Base-by-base conservation (phyloP, 805 yeast genomes). In the Yamadazyma philogaea region DNA sequence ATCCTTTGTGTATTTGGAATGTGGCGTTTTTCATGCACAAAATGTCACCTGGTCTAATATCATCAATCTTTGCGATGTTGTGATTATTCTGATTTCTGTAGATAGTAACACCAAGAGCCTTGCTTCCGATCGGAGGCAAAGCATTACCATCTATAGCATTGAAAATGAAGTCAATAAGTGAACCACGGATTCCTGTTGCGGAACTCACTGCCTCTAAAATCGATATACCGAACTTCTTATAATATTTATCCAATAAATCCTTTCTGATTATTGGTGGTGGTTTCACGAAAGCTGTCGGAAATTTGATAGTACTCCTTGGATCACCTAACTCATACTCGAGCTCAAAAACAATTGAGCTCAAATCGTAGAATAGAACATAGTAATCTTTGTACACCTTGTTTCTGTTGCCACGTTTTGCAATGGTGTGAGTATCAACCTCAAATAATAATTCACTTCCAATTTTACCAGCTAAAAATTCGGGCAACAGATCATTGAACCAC, bases 41-140 rank as follows among this genome's bases (percentile, higher is more conserved):
- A 7, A 91, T 72, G 60, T 93, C 98, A 46, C 99, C 99, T 0
- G 95, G 82, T 37, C 77, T 72, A 42, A 89, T 76, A 31, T 80
- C 84, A 42, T 79, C 88, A 22, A 64, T 54, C 50, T 76, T 80
- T 12, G 72, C 63, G 6, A 79, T 75, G 42, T 56, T 60, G 36
- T 48, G 47, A 40, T 63, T 59, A 50, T 63, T 66, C 40, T 48
- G 42, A 50, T 75, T 84, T 49, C 71, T 67, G 63, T 82, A 89
- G 47, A 84, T 72, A 17, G 77, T 72, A n/a, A 75, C 82, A 30
- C 98, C 98, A 59, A 69, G 86, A 0, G 86, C 75, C 51, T 84
- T 79, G 28, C 64, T 60, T 0, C 88, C 95, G 36, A 87, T 75
- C 1, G 85, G 75, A 34, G 68, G 74, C 18, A 83, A 57, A 3